Evolutionary conservation across 2,329 filamentous ascomycete species (phyloP), one percentile per base, ranked within the genome.

Genomic region (Meredithiella fracta): DNA sequence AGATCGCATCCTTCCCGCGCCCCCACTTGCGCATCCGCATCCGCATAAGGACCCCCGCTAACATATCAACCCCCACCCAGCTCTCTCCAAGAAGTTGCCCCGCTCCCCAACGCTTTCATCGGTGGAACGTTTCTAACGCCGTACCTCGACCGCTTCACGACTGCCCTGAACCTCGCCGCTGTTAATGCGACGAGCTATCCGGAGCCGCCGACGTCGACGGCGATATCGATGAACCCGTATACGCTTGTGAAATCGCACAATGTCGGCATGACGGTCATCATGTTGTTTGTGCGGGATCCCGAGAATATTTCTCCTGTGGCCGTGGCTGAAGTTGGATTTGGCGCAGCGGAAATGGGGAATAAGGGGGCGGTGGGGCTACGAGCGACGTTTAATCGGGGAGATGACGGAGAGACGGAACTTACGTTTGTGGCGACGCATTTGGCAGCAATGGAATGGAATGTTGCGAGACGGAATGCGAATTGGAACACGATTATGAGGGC

Each of bases 61-160:
- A 47, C 4, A 15, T 22, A 51, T 15, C 25, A n/a, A 1, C 6
- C 26, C 50, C 5, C 34, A 11, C n/a, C 7, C 66, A 83, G 66
- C 73, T 88, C 89, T 74, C 76, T 98, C 17, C 90, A 98, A 68
- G 92, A 98, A 69, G 76, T 96, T 59, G 85, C 90, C 8, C 92
- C 92, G 0, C 76, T 97, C 52, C 78, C 83, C 54, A 80, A 88
- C 64, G 80, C 86, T 23, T 94, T 97, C 66, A 82, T 96, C 49
- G 91, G 91, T 29, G 85, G 86, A 38, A 83, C 85, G 20, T 85
- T 86, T 61, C 70, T 97, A 37, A 74, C 74, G 25, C 81, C 85
- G 0, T 97, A 94, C 67, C 80, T 92, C 62, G 72, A 80, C 57
- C 76, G 78, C 26, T 83, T 92, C 66, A 75, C 77, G 51, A 74